Evolutionary conservation across 169 alveolate genomes (phyloP).

Genomic region (Cryptosporidium bovis): DNA sequence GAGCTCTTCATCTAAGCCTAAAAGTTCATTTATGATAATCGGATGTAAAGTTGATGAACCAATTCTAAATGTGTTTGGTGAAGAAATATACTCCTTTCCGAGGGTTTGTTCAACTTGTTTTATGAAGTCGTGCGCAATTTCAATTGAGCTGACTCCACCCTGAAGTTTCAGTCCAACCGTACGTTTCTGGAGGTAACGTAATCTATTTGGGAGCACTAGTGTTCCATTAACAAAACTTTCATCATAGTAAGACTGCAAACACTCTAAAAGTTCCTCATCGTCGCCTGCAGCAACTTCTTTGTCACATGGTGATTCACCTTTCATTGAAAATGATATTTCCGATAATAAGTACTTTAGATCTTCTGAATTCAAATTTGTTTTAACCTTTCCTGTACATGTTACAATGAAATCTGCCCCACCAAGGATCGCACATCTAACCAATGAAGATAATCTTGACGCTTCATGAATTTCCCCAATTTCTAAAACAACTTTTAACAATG

Average conservation of each 20-base stretch:
- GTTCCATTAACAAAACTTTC: slow-evolving; percentile 60
- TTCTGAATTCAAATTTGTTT: slow-evolving; percentile 10
- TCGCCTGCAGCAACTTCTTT: slow-evolving; percentile 73
- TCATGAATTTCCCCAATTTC: slow-evolving; percentile 69
- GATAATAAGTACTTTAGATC: slow-evolving; percentile 19
- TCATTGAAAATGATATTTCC: slow-evolving; percentile 29
- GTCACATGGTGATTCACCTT: slow-evolving; percentile 72
- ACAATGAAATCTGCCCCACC: slow-evolving; percentile 74
- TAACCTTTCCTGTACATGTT: slow-evolving; percentile 59
- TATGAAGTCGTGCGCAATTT: slow-evolving; percentile 36
- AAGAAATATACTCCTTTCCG: slow-evolving; percentile 47
- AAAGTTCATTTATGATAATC: slow-evolving; percentile 23
- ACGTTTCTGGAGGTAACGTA: slow-evolving; percentile 53
- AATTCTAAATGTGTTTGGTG: slow-evolving; percentile 70
- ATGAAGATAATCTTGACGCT: slow-evolving; percentile 50
- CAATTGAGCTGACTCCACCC: slow-evolving; percentile 69
- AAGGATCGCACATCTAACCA: slow-evolving; percentile 68
- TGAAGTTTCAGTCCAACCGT: slow-evolving; percentile 60
- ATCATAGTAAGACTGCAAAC: slow-evolving; percentile 46
- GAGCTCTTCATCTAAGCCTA: slow-evolving; percentile 65
- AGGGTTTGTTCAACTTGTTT: slow-evolving; percentile 37
- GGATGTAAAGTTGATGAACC: slow-evolving; percentile 73
- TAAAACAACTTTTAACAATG: slow-evolving; percentile 62
- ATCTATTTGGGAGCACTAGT: slow-evolving; percentile 46
- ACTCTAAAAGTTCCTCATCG: slow-evolving; percentile 53